Conservation (phyloP, 192 early-diverging fungal species). For the Backusella parvicylindrica region DNA sequence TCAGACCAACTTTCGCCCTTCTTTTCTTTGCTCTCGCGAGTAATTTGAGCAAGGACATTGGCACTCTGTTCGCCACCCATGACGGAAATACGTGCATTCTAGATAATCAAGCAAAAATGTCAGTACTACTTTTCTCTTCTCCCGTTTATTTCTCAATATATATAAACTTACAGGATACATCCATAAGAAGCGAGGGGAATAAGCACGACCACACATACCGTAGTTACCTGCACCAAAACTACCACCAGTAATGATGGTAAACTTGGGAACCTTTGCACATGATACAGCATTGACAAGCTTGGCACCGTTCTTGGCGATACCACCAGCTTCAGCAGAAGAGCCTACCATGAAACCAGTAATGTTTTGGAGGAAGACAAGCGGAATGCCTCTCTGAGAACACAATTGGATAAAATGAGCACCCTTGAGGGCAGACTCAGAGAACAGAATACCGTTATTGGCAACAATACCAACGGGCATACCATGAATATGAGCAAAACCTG, state of each 20-base stretch:
- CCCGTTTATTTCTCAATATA: background rate
- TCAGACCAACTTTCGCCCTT: constrained; percentile 71
- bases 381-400: constrained; percentile 84
- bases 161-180: constrained; percentile 78
- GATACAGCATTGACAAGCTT: constrained; percentile 96
- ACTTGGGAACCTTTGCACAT: constrained; percentile 90
- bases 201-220: constrained; percentile 96
- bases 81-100: constrained; percentile 85
- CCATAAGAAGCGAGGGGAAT: constrained; percentile 92
- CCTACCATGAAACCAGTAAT: constrained; percentile 99
- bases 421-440: constrained; percentile 91
- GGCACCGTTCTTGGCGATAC: constrained; percentile 97
- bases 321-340: constrained; percentile 87
- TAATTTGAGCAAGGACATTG: constrained; percentile 85
- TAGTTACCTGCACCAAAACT: constrained; percentile 91
- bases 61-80: constrained; percentile 99
- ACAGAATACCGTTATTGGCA: constrained; percentile 95
- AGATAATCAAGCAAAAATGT: background rate
- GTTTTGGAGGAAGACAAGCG: constrained; percentile 92
- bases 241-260: constrained; percentile 78
- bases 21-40: constrained; percentile 75
- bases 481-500: constrained; percentile 85
- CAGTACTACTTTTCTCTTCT: background rate
- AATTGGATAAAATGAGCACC: constrained; percentile 95
- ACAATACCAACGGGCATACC: constrained; percentile 92